These are phyloP conservation scores for Pharnaceum exiguum DNA, from an alignment of 148 eudicot species.

Conservation along the genomic window DNA sequence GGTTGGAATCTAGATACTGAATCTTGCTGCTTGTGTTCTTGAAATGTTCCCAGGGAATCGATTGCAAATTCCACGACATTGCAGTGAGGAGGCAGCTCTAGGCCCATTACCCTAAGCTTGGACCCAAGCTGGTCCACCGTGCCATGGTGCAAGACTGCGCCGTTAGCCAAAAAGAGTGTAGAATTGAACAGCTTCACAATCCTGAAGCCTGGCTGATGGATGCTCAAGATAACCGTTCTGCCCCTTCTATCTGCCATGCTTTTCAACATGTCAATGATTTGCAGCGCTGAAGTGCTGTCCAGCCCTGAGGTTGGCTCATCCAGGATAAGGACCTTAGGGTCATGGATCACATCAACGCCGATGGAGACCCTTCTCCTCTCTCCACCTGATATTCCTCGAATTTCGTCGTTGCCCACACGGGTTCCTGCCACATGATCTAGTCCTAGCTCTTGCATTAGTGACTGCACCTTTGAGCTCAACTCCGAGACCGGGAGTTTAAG, in stretches of 20 bases:
- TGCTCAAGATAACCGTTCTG: slow-evolving; percentile 69
- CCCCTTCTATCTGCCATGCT: slow-evolving; percentile 80
- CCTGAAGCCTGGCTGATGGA: slow-evolving; percentile 93
- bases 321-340: slow-evolving; percentile 74
- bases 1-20: slow-evolving; percentile 17
- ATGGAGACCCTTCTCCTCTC: slow-evolving; percentile 92
- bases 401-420: slow-evolving; percentile 62
- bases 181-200: slow-evolving; percentile 80
- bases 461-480: slow-evolving; percentile 44
- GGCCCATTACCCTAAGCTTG: slow-evolving; percentile 48
- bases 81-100: slow-evolving; percentile 60
- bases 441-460: slow-evolving; percentile 72
- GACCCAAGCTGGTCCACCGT: slow-evolving; percentile 55
- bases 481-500: slow-evolving; percentile 41
- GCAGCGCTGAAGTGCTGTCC: slow-evolving; percentile 86
- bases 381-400: slow-evolving; percentile 90
- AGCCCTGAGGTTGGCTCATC: slow-evolving; percentile 98
- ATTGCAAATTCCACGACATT: slow-evolving; percentile 85
- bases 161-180: slow-evolving; percentile 70
- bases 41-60: slow-evolving; percentile 61
- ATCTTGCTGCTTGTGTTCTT: slow-evolving; percentile 23
- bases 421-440: slow-evolving; percentile 55
- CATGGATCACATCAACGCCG: slow-evolving; percentile 88
- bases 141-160: slow-evolving; percentile 76
- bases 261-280: slow-evolving; percentile 83